Base-by-base conservation (phyloP, 495 filamentous ascomycete species). In the Diplogelasinospora grovesii region DNA sequence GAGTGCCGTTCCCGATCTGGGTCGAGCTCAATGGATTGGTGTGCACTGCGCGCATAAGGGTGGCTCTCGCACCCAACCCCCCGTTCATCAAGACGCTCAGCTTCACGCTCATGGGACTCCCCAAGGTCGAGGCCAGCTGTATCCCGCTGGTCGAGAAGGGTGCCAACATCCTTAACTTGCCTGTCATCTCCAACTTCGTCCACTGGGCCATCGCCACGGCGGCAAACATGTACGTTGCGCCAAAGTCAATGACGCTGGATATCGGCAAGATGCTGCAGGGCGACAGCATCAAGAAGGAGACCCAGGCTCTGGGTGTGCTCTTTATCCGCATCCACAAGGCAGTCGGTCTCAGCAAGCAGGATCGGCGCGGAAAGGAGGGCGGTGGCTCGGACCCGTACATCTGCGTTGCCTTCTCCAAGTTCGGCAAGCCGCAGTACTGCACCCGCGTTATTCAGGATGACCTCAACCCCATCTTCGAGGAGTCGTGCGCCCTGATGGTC, bases 341-440 rank as follows among this genome's bases (percentile, higher is more conserved):
- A 6, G 62, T 76, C 20, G 89, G 87, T 0, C 64, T 97, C 42
- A 90, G 83, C 65, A 95, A 95, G 68, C 90, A 96, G 58, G 90
- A 97, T 57, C 75, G 71, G 33, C 78, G 81, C 19, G 90, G 90
- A 6, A 84, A 77, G 48, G 66, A 83, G n/a, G 79, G 82, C 36
- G 89, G 89, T n/a, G 89, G 88, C 22, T 93, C 86, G 41, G 90
- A 97, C 59, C 86, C 90, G 0, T 96, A 95, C 57, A 88, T 96
- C 57, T 83, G 77, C 14, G 65, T 80, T 15, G 66, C 68, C 30
- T 80, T 75, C 49, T 71, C 66, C 36, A 95, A 97, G 61, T 97
- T 94, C 45, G 87, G 89, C 32, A 97, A 97, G 68, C 90, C 89
- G 8, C 94, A 94, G 84, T 96, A 95, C 57, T 95, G 89, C 59